Evolutionary conservation across 495 filamentous ascomycete species (phyloP).

Genomic region (Neurospora sp.): DNA sequence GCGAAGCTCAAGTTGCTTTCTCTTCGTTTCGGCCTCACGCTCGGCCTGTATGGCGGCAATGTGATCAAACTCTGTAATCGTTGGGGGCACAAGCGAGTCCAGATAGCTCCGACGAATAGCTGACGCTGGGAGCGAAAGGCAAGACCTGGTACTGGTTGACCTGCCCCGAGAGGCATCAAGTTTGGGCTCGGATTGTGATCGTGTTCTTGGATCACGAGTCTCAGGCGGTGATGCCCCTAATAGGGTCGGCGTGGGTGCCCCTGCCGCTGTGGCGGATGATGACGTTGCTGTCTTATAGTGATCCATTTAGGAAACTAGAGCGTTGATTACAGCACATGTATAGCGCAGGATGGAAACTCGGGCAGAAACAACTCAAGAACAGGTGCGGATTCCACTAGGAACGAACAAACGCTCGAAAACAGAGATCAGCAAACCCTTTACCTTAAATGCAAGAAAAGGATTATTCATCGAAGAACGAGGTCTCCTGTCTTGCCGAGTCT

Average conservation of each 20-base stretch:
- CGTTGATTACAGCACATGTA: not conserved
- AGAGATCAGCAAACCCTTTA: not conserved
- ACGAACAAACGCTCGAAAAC: not conserved
- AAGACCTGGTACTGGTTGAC: not conserved
- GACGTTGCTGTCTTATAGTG: not conserved
- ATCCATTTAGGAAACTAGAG: not conserved
- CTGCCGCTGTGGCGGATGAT: not conserved
- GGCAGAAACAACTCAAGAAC: not conserved
- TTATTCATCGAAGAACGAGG: not conserved
- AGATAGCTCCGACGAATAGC: slow-evolving; percentile 34
- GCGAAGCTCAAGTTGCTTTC: slow-evolving; percentile 22
- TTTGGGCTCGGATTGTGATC: not conserved
- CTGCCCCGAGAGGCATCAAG: not conserved
- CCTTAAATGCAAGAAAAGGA: not conserved
- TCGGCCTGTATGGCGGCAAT: slow-evolving; percentile 35
- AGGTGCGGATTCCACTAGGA: not conserved
- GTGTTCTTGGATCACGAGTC: not conserved
- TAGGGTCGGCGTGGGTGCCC: not conserved
- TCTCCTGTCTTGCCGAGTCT: not conserved
- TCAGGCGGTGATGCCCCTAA: not conserved
- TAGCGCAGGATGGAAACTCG: not conserved
- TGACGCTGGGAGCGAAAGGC: not conserved
- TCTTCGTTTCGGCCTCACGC: slow-evolving; percentile 34
- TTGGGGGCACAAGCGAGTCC: slow-evolving; percentile 36
- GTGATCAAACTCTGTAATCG: slow-evolving; percentile 29